Percentiles rank a stretch among this genome's conserved stretches.
phyloP scores from a whole-genome alignment of 345 rosid genomes.

The Acer campestre region DNA sequence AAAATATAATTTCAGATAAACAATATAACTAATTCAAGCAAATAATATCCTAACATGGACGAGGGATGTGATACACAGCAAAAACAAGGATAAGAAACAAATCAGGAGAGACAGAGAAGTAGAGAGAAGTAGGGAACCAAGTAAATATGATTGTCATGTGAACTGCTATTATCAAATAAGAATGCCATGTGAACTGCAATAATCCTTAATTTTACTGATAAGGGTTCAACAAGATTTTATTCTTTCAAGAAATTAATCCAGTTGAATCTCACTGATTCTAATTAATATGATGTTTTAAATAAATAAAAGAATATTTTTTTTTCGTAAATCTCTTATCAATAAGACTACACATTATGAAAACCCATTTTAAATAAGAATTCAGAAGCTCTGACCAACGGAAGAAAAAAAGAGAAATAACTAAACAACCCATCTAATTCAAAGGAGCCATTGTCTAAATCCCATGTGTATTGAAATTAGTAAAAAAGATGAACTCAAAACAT shows the following conservation, averaged over 20 bases:
- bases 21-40: slow-evolving; percentile 2
- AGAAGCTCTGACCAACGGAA: too few relatives aligned
- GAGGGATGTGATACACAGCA: background rate
- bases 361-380: too few relatives aligned
- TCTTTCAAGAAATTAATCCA: background rate
- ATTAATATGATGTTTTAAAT: too few relatives aligned
- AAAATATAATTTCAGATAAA: background rate
- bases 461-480: too few relatives aligned
- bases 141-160: background rate
- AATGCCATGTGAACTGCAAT: background rate
- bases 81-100: slow-evolving; percentile 8
- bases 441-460: too few relatives aligned
- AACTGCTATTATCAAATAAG: background rate
- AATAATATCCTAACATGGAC: background rate
- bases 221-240: background rate
- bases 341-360: too few relatives aligned
- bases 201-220: background rate
- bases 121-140: background rate
- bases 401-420: too few relatives aligned
- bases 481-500: too few relatives aligned
- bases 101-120: background rate
- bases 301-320: too few relatives aligned
- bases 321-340: too few relatives aligned
- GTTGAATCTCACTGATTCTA: too few relatives aligned
- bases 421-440: too few relatives aligned